Evolutionary conservation across 371 early-diverging fungal species (phyloP), one percentile per base, ranked within the genome.

Genomic region (Syncephalastrum sp.): DNA sequence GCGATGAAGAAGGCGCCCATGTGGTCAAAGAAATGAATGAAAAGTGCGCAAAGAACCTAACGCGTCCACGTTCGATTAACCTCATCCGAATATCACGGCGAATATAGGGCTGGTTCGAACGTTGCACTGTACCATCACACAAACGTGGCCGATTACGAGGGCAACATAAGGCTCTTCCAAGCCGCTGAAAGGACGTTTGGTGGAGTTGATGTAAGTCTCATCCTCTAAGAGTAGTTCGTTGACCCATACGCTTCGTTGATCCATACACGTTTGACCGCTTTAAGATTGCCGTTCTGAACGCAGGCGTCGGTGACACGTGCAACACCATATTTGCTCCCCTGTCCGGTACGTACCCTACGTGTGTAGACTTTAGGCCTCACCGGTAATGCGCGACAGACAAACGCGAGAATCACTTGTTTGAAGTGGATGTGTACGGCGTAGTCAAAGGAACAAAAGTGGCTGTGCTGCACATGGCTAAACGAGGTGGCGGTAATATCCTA

Each of bases 401-500:
- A 16, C 12, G 25, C 5, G 69, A 69, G 19, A 57, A 53, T n/a
- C 70, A 64, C 6, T 81, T 84, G 4, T 60, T 91, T 15, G 76
- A 86, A 51, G 76, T 90, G 49, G 88, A 91, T 67, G 57, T 88
- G 2, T 74, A 64, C 5, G 82, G 84, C 25, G 85, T 90, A 6
- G 74, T 91, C 41, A 72, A 84, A 47, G 70, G 54, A 0, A 71
- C 65, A 5, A 70, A 71, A 42, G 69, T 74, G 0, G 72, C 68
- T 27, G 27, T 74, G n/a, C 56, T 71, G 25, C 64, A 70, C 53
- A 65, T 74, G 62, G 57, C 61, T 3, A 71, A 70, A 27, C 56
- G 17, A 19, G 65, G 66, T 8, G 69, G 76, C 19, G 72, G 69
- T 10, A 65, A 63, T 10, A 81, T 84, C 52, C 74, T 82, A 17